Evolutionary conservation across 2,329 filamentous ascomycete species (phyloP), one percentile per base, ranked within the genome.

Genomic region (Dactylellina haptotyla): DNA sequence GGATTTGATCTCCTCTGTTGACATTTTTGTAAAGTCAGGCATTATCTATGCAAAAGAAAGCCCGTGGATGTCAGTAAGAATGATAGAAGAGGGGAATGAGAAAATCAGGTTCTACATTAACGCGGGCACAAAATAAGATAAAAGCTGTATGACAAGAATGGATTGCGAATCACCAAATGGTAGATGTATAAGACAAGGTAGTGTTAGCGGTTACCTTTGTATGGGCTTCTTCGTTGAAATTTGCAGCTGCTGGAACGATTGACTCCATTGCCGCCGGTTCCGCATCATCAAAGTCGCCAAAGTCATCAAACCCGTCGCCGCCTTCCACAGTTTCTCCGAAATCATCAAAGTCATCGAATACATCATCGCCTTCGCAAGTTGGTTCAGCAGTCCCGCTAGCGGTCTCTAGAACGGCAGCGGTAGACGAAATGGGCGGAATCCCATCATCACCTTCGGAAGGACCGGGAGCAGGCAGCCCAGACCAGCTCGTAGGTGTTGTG

Each of bases 241-340:
- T 28, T 6, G 50, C 26, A 6, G 41, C 5, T 8, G 4, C 28
- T 12, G 58, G 12, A 18, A 20, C 8, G 9, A 23, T 30, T 10
- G 59, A 10, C 10, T 46, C 54, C 26, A 78, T 76, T 43, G 83
- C 83, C n/a, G n/a, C n/a, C 65, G 86, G 80, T 79, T 87, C 83
- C 78, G 92, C 92, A 37, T 84, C 88, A 75, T 84, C 88, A 81
- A 91, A 91, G 78, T 91, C 89, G 75, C 85, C 85, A 80, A 87
- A 85, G 61, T 85, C 84, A 76, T 84, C 83, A 79, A 85, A 85
- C 28, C 41, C 61, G 53, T 85, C 83, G 63, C 87, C 71, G 10
- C 66, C 77, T 20, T 77, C 77, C 1, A 77, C 75, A 3, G 77
- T 66, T 56, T 78, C 88, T 58, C 86, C 87, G 80, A 88, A 87